Evolutionary conservation across 2,329 filamentous ascomycete genomes (phyloP).

Genomic region (Pyrenophora tritici-repentis): DNA sequence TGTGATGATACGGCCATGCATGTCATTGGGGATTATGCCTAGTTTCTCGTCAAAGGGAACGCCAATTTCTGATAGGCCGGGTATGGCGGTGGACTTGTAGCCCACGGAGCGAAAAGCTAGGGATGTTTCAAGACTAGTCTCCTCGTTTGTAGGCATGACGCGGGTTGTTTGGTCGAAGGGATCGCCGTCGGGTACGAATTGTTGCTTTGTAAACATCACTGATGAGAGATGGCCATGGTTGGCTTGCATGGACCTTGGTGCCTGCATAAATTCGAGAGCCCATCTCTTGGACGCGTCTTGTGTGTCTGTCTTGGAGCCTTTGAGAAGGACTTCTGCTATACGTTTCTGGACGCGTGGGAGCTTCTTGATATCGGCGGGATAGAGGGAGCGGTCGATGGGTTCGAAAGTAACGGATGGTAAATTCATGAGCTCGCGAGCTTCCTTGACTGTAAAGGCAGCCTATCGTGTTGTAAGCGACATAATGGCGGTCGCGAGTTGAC

Average conservation of each 20-base stretch:
- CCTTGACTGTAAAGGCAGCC: conserved; percentile 95
- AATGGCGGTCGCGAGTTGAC: background rate
- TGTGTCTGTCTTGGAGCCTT: conserved; percentile 65
- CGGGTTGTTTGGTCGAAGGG: conserved; percentile 59
- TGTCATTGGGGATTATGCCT: conserved; percentile 83
- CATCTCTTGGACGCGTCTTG: conserved; percentile 67
- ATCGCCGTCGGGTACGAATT: conserved; percentile 44
- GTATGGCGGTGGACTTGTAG: conserved; percentile 80
- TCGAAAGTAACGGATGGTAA: conserved; percentile 74
- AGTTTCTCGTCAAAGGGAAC: conserved; percentile 76
- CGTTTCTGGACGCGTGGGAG: conserved; percentile 77
- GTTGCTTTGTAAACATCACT: conserved; percentile 67
- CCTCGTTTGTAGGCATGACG: conserved; percentile 50
- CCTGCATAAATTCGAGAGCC: conserved; percentile 85
- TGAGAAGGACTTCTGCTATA: conserved; percentile 78
- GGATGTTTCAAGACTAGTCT: conserved; percentile 65
- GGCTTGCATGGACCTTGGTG: conserved; percentile 71
- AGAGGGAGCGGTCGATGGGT: conserved; percentile 66
- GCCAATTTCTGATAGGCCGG: conserved; percentile 73
- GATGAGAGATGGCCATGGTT: conserved; percentile 60
- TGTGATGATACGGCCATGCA: conserved; percentile 70
- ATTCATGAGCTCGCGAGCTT: conserved; percentile 84
- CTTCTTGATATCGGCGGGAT: conserved; percentile 69
- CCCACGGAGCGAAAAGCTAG: conserved; percentile 93
- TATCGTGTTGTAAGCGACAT: conserved; percentile 42